Evolutionary conservation across 805 yeast genomes (phyloP).

Genomic region (Komagataella ulmi): DNA sequence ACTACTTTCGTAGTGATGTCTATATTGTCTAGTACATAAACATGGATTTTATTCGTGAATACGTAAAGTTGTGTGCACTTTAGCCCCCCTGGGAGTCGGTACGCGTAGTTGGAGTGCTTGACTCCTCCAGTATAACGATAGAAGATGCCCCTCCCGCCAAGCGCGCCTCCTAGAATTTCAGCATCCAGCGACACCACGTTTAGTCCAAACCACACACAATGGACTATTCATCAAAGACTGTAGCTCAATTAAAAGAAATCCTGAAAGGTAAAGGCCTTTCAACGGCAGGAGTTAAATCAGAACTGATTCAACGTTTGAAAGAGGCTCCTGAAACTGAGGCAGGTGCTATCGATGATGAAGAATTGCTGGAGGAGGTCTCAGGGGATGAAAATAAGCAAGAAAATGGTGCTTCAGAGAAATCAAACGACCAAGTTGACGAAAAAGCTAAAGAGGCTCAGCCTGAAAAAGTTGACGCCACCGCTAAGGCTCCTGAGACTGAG

Average conservation of each 20-base stretch:
- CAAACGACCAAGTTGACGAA: neutral
- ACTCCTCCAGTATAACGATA: neutral
- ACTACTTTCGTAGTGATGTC: too few relatives aligned
- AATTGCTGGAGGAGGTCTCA: conserved; percentile 8
- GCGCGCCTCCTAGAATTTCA: neutral
- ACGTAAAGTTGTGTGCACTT: too few relatives aligned
- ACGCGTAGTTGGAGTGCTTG: neutral
- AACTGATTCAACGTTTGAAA: conserved; percentile 49
- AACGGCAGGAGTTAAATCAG: conserved; percentile 70
- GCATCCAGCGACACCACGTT: neutral
- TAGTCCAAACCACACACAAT: neutral
- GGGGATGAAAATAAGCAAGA: conserved; percentile 10
- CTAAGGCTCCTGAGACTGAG: conserved; percentile 7
- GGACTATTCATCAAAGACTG: conserved; percentile 25
- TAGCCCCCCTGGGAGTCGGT: neutral
- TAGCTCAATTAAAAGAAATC: conserved; percentile 71
- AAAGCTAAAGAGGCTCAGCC: conserved; percentile 6
- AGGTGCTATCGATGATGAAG: conserved; percentile 4
- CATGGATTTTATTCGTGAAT: too few relatives aligned
- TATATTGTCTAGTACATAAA: too few relatives aligned
- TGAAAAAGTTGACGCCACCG: conserved; percentile 5
- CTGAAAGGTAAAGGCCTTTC: conserved; percentile 58
- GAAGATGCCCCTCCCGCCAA: neutral
- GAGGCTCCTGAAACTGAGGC: conserved; percentile 34
- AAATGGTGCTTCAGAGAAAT: conserved; percentile 5